These are phyloP conservation scores for Carpinus viminea DNA, from an alignment of 306 rosid genomes.

Conservation along the genomic window DNA sequence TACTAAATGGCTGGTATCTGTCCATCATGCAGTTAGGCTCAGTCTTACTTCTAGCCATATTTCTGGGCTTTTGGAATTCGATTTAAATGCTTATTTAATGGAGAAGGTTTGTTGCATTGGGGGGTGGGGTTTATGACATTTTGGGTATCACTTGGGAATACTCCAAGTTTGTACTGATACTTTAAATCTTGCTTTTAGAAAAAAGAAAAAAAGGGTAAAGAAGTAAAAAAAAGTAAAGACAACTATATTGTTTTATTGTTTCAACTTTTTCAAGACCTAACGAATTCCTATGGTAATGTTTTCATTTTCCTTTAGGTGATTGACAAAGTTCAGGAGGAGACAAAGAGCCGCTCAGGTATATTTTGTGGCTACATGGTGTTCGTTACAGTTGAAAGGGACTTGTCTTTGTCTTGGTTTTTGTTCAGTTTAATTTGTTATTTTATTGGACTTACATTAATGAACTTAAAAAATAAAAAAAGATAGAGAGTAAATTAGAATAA, in stretches of 20 bases:
- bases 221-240: no score
- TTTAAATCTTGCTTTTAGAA: no score
- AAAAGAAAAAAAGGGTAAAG: no score
- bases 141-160: background rate
- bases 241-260: background rate
- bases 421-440: background rate
- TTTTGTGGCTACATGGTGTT: constrained; percentile 1
- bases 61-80: background rate
- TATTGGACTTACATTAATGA: no score
- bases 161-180: no score
- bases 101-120: background rate
- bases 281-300: constrained; percentile 18
- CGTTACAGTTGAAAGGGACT: background rate
- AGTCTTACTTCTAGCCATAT: background rate
- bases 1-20: background rate
- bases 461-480: no score
- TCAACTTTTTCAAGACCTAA: background rate
- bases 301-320: constrained; percentile 62
- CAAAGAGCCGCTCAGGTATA: constrained; percentile 84
- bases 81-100: background rate
- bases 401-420: background rate
- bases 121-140: background rate
- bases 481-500: no score
- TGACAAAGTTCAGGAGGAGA: constrained; percentile 98
- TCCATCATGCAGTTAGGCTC: background rate